Conservation (phyloP, 2,329 filamentous ascomycete species). For the Aspergillus udagawae region DNA sequence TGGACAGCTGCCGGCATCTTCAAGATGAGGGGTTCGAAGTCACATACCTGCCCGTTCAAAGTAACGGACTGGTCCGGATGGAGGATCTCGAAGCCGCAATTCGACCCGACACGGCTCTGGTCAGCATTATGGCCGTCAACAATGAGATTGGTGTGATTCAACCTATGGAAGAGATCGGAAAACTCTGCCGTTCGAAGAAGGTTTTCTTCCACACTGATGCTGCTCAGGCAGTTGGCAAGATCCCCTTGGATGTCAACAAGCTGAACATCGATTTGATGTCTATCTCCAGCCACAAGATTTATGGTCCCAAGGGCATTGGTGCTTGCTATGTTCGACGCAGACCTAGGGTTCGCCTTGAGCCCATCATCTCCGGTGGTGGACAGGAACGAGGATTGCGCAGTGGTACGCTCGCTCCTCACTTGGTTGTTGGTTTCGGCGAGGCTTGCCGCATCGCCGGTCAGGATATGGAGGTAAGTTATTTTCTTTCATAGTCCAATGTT, state of each 20-base stretch:
- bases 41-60: constrained; percentile 91
- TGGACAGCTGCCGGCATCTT: constrained; percentile 94
- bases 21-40: constrained; percentile 96
- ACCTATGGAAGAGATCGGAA: constrained; percentile 87
- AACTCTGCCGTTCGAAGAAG: constrained; percentile 84
- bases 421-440: constrained; percentile 91
- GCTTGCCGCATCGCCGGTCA: constrained; percentile 87
- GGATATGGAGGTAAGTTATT: constrained; percentile 76
- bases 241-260: constrained; percentile 91
- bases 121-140: constrained; percentile 98
- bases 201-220: constrained; percentile 97
- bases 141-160: constrained; percentile 99
- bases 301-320: constrained; percentile 94
- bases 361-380: constrained; percentile 92
- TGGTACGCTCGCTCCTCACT: constrained; percentile 83
- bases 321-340: constrained; percentile 93
- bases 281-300: constrained; percentile 97
- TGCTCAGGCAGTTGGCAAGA: constrained; percentile 98
- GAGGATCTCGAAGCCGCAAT: constrained; percentile 83
- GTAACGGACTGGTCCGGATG: constrained; percentile 80
- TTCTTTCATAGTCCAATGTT: constrained; percentile 14
- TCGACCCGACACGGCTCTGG: constrained; percentile 81
- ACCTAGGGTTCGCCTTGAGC: constrained; percentile 88
- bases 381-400: constrained; percentile 94
- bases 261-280: constrained; percentile 99